Conservation (phyloP, 345 rosid genomes). For the Microcos paniculata region DNA sequence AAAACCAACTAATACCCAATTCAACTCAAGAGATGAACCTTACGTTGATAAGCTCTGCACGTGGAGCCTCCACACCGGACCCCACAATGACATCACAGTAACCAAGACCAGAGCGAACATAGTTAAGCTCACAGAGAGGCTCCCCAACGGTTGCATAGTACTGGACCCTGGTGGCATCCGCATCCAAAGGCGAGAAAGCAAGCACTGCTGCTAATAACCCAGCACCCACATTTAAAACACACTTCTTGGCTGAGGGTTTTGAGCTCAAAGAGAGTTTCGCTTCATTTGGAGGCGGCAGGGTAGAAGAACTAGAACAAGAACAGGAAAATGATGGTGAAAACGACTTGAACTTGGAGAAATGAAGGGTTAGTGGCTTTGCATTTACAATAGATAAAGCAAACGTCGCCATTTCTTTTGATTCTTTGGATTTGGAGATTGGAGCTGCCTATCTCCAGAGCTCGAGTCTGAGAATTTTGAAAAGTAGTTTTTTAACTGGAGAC, state of each 20-base stretch:
- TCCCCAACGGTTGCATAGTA: conserved; percentile 87
- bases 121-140: conserved; percentile 72
- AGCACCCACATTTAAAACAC: conserved; percentile 45
- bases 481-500: neutral
- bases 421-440: neutral
- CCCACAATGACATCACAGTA: conserved; percentile 76
- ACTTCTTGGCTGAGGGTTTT: conserved; percentile 28
- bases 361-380: conserved; percentile 13
- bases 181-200: conserved; percentile 59
- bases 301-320: conserved; percentile 33
- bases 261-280: conserved; percentile 22
- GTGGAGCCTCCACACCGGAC: conserved; percentile 67
- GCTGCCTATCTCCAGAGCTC: neutral
- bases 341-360: conserved; percentile 13
- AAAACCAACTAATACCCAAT: neutral
- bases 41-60: conserved; percentile 77
- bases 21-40: conserved; percentile 18
- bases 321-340: conserved; percentile 26
- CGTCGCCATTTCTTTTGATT: conserved; percentile 34
- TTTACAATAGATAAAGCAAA: conserved; percentile 36
- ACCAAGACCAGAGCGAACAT: conserved; percentile 78
- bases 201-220: conserved; percentile 73
- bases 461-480: neutral
- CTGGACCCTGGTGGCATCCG: conserved; percentile 83
- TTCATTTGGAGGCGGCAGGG: conserved; percentile 15